Evolutionary conservation across 495 filamentous ascomycete genomes (phyloP), one percentile per base, ranked within the genome.

Genomic region (Copromyces sp.): DNA sequence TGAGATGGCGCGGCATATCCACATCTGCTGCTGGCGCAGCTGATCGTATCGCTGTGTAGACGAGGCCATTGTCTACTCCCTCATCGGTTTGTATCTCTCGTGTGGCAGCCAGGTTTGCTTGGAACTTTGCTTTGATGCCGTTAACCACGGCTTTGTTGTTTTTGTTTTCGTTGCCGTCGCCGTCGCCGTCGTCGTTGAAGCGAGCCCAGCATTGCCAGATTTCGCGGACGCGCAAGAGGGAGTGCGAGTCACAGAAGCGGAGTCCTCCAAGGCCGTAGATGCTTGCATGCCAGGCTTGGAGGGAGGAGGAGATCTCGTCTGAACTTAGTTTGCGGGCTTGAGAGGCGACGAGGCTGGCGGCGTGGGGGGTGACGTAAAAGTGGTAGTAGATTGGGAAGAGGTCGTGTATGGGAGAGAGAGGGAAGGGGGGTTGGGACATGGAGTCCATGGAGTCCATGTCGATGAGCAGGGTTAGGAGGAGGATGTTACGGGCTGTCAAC

Each of bases 321-420:
- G 24, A 24, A 24, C 24, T 24, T 0, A 82, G 39, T 40, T 74
- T 81, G 45, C 74, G 73, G 38, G 69, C 65, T 24, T 80, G 80
- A 6, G 44, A 61, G n/a, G 73, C 68, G 17, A 82, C 70, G 17
- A 74, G 65, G 9, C 68, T 69, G 14, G 74, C 73, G 14, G 71
- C 69, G 14, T 44, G 32, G 4, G 71, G 9, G 29, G 68, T 68
- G 40, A 81, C 47, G 65, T 74, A 76, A 6, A 78, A 37, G 53
- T 81, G 74, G 61, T 76, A 82, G 37, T 79, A 80, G 24, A 79
- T 74, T 69, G 76, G 44, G 77, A 78, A 81, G 3, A 59, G 70
- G 32, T 68, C 68, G 7, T 29, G 29, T 72, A 12, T 20, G 41
- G 17, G 3, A 29, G 2, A 5, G 68, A 71, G 5, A 37, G 1